phyloP scores from a whole-genome alignment of 2,329 filamentous ascomycete species.

The Penicillium sp. region DNA sequence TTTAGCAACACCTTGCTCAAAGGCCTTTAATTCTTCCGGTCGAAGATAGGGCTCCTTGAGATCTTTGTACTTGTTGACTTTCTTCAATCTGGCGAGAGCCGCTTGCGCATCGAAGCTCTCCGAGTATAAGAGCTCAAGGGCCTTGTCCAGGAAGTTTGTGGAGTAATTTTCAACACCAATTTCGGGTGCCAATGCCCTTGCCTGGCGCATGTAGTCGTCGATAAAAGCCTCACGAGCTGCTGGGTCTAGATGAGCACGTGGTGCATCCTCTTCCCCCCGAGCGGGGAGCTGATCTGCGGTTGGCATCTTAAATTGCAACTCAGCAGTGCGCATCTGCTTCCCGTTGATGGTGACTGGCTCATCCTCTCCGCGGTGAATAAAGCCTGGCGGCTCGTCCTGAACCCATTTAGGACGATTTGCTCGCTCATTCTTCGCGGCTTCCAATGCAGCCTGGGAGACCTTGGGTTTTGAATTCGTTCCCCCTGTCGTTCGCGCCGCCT shows the following conservation, averaged over 20 bases:
- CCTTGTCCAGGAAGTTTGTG: conserved; percentile 83
- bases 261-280: conserved; percentile 41
- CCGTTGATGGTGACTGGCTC: conserved; percentile 54
- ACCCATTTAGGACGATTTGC: conserved; percentile 88
- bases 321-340: conserved; percentile 68
- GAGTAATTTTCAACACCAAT: conserved; percentile 68
- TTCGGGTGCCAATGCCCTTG: conserved; percentile 57
- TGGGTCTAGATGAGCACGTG: conserved; percentile 31
- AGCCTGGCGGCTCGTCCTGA: conserved; percentile 83
- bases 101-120: conserved; percentile 65
- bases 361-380: conserved; percentile 78
- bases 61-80: conserved; percentile 60
- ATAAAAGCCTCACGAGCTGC: conserved; percentile 54
- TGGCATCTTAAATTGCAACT: conserved; percentile 72
- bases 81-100: conserved; percentile 64
- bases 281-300: conserved; percentile 45
- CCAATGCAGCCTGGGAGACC: conserved; percentile 69
- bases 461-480: conserved; percentile 64
- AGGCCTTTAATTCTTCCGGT: conserved; percentile 74
- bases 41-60: conserved; percentile 81
- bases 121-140: conserved; percentile 65
- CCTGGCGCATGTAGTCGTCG: conserved; percentile 68
- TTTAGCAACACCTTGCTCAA: conserved; percentile 84
- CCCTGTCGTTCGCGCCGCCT: conserved; percentile 56
- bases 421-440: conserved; percentile 71